Conservation (phyloP, 2,329 filamentous ascomycete species). For the Neocatenulostroma microsporum region DNA sequence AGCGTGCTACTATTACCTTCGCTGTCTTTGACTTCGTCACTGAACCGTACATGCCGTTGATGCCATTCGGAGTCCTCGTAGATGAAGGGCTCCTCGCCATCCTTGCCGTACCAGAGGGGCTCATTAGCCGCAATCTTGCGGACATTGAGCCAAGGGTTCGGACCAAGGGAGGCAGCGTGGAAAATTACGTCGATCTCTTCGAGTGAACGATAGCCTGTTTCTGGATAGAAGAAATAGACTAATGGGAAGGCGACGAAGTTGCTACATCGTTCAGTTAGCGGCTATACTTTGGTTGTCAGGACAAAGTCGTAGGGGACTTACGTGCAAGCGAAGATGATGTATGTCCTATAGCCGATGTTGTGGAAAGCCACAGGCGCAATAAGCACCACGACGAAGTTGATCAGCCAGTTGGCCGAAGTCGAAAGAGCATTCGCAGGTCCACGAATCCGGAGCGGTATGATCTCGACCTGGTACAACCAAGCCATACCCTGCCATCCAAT, state of each 20-base stretch:
- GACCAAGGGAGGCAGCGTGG: slow-evolving; percentile 33
- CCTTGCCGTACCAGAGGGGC: slow-evolving; percentile 43
- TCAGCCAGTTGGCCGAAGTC: slow-evolving; percentile 50
- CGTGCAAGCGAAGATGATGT: slow-evolving; percentile 36
- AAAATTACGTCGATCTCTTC: slow-evolving; percentile 67
- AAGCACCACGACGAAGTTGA: slow-evolving; percentile 59
- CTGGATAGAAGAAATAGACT: slow-evolving; percentile 53
- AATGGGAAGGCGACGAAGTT: slow-evolving; percentile 9
- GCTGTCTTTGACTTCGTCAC: slow-evolving; percentile 20
- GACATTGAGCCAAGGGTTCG: slow-evolving; percentile 41
- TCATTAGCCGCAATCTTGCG: slow-evolving; percentile 42
- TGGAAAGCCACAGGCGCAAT: slow-evolving; percentile 55
- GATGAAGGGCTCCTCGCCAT: slow-evolving; percentile 49
- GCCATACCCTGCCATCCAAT: slow-evolving; percentile 19
- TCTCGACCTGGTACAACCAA: slow-evolving; percentile 18
- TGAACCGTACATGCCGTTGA: slow-evolving; percentile 24
- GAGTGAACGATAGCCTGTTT: slow-evolving; percentile 48
- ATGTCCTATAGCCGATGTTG: slow-evolving; percentile 49
- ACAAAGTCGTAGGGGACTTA: slow-evolving; percentile 9
- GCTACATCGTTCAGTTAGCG: slow-evolving; percentile 1
- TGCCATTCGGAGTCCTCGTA: slow-evolving; percentile 39
- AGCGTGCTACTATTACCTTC: slow-evolving; percentile 20
- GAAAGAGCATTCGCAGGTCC: slow-evolving; percentile 31
- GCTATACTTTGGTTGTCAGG: background rate
- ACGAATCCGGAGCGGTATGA: slow-evolving; percentile 21